These are phyloP conservation scores for Amauroascus niger DNA, from an alignment of 2,329 filamentous ascomycete species.

Conservation along the genomic window DNA sequence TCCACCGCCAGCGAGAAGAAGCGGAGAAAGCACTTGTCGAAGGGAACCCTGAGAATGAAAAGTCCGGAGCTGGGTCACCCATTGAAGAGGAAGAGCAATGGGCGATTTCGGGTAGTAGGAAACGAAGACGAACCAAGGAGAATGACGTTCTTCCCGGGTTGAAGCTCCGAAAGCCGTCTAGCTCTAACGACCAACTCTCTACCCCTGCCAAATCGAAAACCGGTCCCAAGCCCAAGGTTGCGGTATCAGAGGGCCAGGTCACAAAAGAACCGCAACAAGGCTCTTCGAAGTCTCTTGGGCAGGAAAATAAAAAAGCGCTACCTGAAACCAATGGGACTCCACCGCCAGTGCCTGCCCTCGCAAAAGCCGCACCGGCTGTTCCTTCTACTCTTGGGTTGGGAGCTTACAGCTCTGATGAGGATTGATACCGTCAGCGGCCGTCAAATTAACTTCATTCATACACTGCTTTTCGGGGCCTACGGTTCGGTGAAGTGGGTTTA, in stretches of 20 bases:
- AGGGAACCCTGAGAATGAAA: conserved; percentile 27
- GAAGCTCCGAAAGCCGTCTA: conserved; percentile 37
- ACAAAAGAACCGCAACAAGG: not conserved
- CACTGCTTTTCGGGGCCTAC: not conserved
- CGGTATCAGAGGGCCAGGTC: not conserved
- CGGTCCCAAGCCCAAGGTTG: not conserved
- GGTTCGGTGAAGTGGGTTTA: not conserved
- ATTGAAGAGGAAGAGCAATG: conserved; percentile 40
- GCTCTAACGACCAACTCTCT: not conserved
- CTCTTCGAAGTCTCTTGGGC: not conserved
- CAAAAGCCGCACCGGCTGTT: conserved; percentile 21
- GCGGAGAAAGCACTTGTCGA: conserved; percentile 42
- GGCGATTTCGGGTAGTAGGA: conserved; percentile 41
- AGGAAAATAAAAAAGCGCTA: not conserved
- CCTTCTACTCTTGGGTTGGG: conserved; percentile 26
- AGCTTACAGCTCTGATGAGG: conserved; percentile 32
- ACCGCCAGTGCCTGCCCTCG: conserved; percentile 7
- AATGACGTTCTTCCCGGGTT: conserved; percentile 32
- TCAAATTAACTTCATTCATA: not conserved
- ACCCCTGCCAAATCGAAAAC: not conserved
- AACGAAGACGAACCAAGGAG: conserved; percentile 44
- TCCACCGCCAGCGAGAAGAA: conserved; percentile 51
- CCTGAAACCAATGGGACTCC: conserved; percentile 1
- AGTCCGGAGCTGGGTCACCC: conserved; percentile 20
- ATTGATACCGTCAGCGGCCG: conserved; percentile 17